Base-by-base conservation (phyloP, 768 basidiomycete genomes). In the Austroboletus eburneus region DNA sequence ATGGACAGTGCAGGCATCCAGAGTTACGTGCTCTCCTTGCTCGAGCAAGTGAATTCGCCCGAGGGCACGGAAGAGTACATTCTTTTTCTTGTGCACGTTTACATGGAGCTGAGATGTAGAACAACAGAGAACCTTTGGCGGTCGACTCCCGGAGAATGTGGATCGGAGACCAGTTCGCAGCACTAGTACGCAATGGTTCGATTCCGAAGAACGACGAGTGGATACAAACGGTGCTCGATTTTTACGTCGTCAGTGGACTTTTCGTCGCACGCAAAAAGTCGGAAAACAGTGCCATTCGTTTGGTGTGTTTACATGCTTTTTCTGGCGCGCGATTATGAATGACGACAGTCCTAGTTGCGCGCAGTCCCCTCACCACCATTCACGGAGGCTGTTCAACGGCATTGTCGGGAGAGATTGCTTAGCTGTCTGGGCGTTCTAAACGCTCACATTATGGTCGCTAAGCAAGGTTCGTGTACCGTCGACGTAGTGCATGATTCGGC, bases 161-260 rank as follows among this genome's bases (percentile, higher is more conserved):
- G 95, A 80, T 90, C 25, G 75, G 88, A 40, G 92, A 96, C 39
- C 95, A 98, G 66, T 72, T 96, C 17, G 72, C 78, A 13, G 75
- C 79, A 4, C 78, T 96, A 24, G 71, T 94, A 52, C 83, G 84
- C 34, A 93, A 91, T 59, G 80, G 81, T 12, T 76, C 80, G 1
- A 77, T 94, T 39, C 88, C 85, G 4, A 92, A 89, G 60, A 74
- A 76, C 35, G 92, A 95, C 61, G 73, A 73, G 29, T 92, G 91
- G 83, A 72, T 94, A 17, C 72, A 77, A 45, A 69, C 73, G 10
- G 69, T 93, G 44, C 72, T 98, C 22, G 81, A 94, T 50, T 96
- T 91, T 79, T 72, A 96, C 35, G 66, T 78, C 50, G 76, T 91
- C 7, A 76, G 96, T 50, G 93, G 91, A 0, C 76, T 95, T 37